These are phyloP conservation scores for Melastoma candidum DNA, from an alignment of 441 rosid species.

Conservation along the genomic window DNA sequence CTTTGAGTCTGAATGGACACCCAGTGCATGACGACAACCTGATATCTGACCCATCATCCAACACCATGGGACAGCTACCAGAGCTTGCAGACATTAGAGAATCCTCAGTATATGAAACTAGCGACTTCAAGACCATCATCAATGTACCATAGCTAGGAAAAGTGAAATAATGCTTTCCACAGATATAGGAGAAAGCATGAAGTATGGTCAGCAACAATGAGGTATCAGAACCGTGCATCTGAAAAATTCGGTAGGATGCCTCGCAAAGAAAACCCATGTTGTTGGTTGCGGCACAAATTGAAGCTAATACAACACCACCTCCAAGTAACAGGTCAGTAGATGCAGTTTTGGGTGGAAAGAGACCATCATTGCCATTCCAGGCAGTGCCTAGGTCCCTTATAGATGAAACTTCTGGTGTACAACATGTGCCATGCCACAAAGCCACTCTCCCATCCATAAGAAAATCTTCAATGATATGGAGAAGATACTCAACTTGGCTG, in stretches of 20 bases:
- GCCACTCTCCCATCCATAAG: constrained; percentile 44
- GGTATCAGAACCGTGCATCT: constrained; percentile 23
- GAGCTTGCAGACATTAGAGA: constrained; percentile 16
- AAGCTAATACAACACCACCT: constrained; percentile 55
- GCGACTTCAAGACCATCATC: constrained; percentile 40
- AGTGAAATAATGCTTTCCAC: constrained; percentile 40
- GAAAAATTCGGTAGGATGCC: constrained; percentile 48
- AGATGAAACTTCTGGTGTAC: constrained; percentile 21
- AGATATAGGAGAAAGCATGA: constrained; percentile 60
- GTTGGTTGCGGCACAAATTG: constrained; percentile 43
- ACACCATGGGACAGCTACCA: constrained; percentile 18
- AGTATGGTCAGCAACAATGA: constrained; percentile 45
- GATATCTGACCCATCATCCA: constrained; percentile 6
- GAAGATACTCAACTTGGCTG: constrained; percentile 41
- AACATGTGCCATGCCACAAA: constrained; percentile 21
- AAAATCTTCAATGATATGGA: constrained; percentile 51
- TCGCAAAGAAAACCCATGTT: constrained; percentile 35
- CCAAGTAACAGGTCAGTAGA: constrained; percentile 50
- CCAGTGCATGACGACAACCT: constrained; percentile 32
- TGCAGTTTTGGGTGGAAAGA: constrained; percentile 32
- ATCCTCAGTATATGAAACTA: constrained; percentile 44
- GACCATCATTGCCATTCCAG: constrained; percentile 30
- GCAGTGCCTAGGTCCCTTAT: constrained; percentile 23
- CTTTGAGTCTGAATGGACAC: constrained; percentile 54
- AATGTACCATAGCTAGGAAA: constrained; percentile 24